These are phyloP conservation scores for Fraxinus velutina DNA, from an alignment of 305 asterid genomes.

Conservation along the genomic window DNA sequence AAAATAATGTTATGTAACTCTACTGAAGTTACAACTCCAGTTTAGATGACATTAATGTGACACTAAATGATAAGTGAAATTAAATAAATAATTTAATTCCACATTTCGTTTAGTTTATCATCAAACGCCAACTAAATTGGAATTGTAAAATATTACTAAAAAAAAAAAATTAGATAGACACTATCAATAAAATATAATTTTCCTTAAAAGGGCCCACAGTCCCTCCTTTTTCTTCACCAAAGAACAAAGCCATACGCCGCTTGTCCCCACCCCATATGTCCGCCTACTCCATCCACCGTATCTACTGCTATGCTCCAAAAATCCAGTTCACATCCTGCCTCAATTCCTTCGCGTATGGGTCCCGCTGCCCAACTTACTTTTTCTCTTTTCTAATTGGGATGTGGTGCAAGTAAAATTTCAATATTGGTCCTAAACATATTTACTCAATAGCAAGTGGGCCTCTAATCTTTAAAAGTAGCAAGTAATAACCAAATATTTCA, in stretches of 20 bases:
- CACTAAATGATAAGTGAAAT: too few species aligned
- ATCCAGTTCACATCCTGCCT: slow-evolving; percentile 38
- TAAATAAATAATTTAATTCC: too few species aligned
- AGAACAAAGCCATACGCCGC: slow-evolving; percentile 29
- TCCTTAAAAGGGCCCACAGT: slow-evolving; percentile 19
- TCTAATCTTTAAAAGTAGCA: neutral
- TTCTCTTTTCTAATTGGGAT: neutral
- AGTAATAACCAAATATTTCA: neutral
- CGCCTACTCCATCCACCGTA: slow-evolving; percentile 2
- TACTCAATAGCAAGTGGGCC: neutral
- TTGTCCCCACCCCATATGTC: slow-evolving; percentile 30
- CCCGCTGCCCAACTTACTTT: neutral
- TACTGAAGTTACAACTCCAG: too few species aligned
- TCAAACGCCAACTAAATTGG: too few species aligned
- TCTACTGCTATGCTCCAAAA: slow-evolving; percentile 27
- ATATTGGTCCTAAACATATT: neutral
- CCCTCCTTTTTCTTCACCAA: slow-evolving; percentile 13
- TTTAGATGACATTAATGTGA: too few species aligned
- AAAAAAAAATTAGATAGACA: neutral
- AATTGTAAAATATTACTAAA: too few species aligned
- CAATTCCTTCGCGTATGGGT: slow-evolving; percentile 22
- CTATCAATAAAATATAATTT: neutral
- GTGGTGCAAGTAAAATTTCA: neutral
- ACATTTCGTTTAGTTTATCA: too few species aligned
- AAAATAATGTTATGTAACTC: too few species aligned